A percentile compares a stretch with the other conserved stretches of the same genome.
These are phyloP conservation scores for Vachellia pachyceras DNA, from an alignment of 306 rosid genomes.

Conservation along the genomic window DNA sequence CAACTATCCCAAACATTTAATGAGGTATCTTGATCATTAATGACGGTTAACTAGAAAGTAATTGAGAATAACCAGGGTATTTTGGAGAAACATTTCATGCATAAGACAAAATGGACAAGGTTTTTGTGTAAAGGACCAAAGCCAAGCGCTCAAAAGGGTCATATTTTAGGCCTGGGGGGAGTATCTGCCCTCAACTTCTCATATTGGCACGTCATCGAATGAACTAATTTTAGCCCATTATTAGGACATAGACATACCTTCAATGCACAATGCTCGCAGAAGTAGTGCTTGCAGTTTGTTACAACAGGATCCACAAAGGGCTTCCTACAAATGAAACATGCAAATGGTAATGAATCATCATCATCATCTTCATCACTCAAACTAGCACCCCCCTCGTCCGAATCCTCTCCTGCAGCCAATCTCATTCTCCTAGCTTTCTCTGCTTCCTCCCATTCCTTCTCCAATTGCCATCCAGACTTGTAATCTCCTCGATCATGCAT, in stretches of 20 bases:
- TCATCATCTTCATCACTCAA: constrained; percentile 52
- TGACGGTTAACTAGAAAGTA: neutral
- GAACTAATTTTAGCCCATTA: constrained; percentile 5
- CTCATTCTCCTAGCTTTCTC: constrained; percentile 85
- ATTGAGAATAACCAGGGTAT: neutral
- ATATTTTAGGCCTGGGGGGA: neutral
- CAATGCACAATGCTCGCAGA: constrained; percentile 86
- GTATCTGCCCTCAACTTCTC: neutral
- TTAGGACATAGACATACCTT: constrained; percentile 56
- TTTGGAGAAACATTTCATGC: neutral
- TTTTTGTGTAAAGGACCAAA: neutral
- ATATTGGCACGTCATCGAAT: neutral
- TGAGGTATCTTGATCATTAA: neutral
- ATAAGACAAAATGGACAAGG: neutral
- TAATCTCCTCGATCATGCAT: constrained; percentile 98
- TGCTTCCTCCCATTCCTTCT: constrained; percentile 91
- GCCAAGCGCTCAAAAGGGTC: neutral
- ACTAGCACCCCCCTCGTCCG: constrained; percentile 48
- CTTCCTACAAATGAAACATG: constrained; percentile 80
- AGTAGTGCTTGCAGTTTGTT: constrained; percentile 84
- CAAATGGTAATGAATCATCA: constrained; percentile 69
- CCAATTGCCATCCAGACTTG: constrained; percentile 93
- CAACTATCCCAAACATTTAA: neutral
- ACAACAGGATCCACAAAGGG: constrained; percentile 85
- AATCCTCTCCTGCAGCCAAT: constrained; percentile 63